phyloP scores from a whole-genome alignment of 495 filamentous ascomycete genomes.

The Choiromyces venosus region DNA sequence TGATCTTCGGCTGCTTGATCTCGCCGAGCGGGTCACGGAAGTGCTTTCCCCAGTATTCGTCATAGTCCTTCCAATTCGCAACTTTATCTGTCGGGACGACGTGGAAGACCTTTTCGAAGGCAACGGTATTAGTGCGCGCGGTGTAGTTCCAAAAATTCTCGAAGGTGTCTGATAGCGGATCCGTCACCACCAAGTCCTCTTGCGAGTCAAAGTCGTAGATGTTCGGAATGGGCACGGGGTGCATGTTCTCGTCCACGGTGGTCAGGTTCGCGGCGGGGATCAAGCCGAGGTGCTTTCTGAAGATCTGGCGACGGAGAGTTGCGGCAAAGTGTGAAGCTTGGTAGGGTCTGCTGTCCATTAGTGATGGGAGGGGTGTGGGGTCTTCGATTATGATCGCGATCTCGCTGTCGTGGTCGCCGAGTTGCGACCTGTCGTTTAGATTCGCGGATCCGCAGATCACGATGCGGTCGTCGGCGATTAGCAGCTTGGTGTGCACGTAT shows the following conservation, averaged over 20 bases:
- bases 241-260: conserved; percentile 63
- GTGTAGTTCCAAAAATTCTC: conserved; percentile 65
- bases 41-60: conserved; percentile 66
- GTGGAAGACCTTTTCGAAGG: conserved; percentile 82
- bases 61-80: conserved; percentile 77
- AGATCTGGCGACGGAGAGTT: conserved; percentile 76
- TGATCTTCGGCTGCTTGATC: conserved; percentile 33
- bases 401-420: conserved; percentile 72
- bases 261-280: conserved; percentile 65
- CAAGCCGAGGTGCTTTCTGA: conserved; percentile 86
- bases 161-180: conserved; percentile 66
- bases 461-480: conserved; percentile 84
- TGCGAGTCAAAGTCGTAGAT: conserved; percentile 73
- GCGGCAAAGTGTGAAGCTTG: conserved; percentile 73
- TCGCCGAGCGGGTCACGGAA: conserved; percentile 55
- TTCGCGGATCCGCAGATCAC: conserved; percentile 93
- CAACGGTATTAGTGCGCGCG: conserved; percentile 74
- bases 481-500: conserved; percentile 88
- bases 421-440: conserved; percentile 88
- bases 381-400: conserved; percentile 81
- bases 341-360: conserved; percentile 67
- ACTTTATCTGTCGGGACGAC: conserved; percentile 76
- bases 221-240: conserved; percentile 68
- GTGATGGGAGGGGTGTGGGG: conserved; percentile 59
- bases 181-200: conserved; percentile 67